These are phyloP conservation scores for Monosporozyma aquatica DNA, from an alignment of 805 yeast genomes.

Conservation along the genomic window DNA sequence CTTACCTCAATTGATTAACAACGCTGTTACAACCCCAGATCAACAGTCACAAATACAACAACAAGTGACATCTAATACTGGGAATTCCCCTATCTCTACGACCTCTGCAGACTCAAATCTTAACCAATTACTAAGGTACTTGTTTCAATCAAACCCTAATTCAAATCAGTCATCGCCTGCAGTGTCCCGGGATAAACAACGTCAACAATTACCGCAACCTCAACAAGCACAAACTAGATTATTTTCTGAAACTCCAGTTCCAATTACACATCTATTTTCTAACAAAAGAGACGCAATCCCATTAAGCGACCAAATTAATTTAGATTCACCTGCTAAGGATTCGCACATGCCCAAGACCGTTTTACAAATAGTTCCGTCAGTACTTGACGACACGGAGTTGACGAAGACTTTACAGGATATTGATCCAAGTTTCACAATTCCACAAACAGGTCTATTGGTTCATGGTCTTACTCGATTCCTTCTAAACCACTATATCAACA, in stretches of 20 bases:
- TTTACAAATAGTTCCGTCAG: slow-evolving; percentile 16
- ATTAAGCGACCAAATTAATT: slow-evolving; percentile 4
- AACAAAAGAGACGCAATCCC: neutral
- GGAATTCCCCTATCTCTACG: neutral
- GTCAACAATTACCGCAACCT: too few species aligned
- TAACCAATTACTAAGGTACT: slow-evolving; percentile 2
- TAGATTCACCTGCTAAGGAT: slow-evolving; percentile 10
- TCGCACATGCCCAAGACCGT: slow-evolving; percentile 18
- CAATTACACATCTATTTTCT: neutral
- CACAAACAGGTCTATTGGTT: slow-evolving; percentile 52
- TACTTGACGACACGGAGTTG: slow-evolving; percentile 12
- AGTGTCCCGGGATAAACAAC: neutral
- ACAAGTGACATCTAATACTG: neutral
- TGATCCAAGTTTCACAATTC: slow-evolving; percentile 33
- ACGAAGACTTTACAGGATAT: slow-evolving; percentile 8
- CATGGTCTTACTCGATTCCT: slow-evolving; percentile 66
- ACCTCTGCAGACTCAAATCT: neutral
- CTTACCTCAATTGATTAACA: neutral
- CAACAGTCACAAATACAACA: neutral
- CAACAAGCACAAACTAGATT: neutral
- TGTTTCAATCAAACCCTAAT: slow-evolving; percentile 1
- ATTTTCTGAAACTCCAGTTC: neutral
- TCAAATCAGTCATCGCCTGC: neutral
- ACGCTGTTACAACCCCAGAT: neutral
- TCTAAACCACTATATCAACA: slow-evolving; percentile 59